Evolutionary conservation across 768 basidiomycete species (phyloP).

Genomic region (Sporobolomyces pararoseus): DNA sequence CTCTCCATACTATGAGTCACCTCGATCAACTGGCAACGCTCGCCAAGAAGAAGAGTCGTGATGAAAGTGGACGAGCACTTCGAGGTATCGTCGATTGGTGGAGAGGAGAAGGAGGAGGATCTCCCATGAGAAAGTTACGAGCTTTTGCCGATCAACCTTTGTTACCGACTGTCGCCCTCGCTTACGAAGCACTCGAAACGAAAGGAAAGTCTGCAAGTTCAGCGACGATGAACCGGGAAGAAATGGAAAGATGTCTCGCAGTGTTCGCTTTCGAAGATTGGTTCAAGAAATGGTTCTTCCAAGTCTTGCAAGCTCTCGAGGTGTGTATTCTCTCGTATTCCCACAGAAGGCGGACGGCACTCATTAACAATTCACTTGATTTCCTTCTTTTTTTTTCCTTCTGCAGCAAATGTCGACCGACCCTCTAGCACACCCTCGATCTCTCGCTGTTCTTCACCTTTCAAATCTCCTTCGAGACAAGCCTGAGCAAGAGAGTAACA

Average conservation of each 20-base stretch:
- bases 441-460: constrained; percentile 72
- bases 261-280: constrained; percentile 94
- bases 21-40: constrained; percentile 41
- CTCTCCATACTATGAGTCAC: constrained; percentile 42
- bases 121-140: constrained; percentile 64
- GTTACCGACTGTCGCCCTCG: constrained; percentile 40
- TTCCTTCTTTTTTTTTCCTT: neutral
- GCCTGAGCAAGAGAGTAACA: constrained; percentile 96
- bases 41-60: constrained; percentile 64
- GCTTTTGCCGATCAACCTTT: constrained; percentile 58
- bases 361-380: too few relatives aligned
- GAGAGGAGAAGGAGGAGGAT: constrained; percentile 68
- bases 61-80: constrained; percentile 83
- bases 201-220: constrained; percentile 54
- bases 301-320: constrained; percentile 82
- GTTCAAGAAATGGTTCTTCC: constrained; percentile 95
- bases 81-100: constrained; percentile 96
- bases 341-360: too few relatives aligned
- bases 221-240: constrained; percentile 57
- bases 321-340: constrained; percentile 49
- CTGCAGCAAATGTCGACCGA: constrained; percentile 72
- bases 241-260: constrained; percentile 56
- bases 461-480: constrained; percentile 77
- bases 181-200: constrained; percentile 23
- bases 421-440: constrained; percentile 80